Base-by-base conservation (phyloP, 106 monocot genomes). In the Apostasia ramifera region DNA sequence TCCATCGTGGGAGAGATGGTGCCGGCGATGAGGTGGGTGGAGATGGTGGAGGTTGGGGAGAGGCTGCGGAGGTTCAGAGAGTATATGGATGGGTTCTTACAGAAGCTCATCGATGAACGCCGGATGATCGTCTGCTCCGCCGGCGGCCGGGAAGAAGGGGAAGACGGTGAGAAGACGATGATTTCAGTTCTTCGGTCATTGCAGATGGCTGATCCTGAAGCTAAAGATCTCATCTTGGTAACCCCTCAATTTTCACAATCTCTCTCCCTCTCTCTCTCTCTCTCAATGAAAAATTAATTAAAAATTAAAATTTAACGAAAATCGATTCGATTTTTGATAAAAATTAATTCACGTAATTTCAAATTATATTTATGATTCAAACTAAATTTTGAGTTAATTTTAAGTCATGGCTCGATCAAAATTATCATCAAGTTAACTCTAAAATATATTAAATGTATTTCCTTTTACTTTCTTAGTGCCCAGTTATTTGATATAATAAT, bases 61-160 rank as follows among this genome's bases (percentile, higher is more conserved):
- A 65, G 65, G 65, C 65, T 65, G 65, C 65, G 47, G 47, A 47
- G 26, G 49, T 65, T 65, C 12, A 49, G 26, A 48, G 48, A 48
- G 47, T 7, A 8, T 0, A 48, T 65, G 46, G 65, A 65, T 49
- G 48, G 6, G 65, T 8, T 65, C 6, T 37, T 65, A 48, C 65
- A 65, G 65, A 48, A 49, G 48, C 48, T 47, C 26, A 65, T 65
- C 43, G 65, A 65, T 7, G 65, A 49, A 48, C 65, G 37, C 42
- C 14, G 65, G 2, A 26, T 26, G 26, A 26, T 26, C 8, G 62
- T 0, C 26, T 44, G 9, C 11, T 9, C 26, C 39, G 12, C 3
- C 13, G 8, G 12, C n/a, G 62, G 12, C 45, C 44, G 10, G 62
- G 44, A 43, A 43, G 41, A 41, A 7, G 61, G 42, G 42, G 61